A percentile compares a stretch with the other conserved stretches of the same genome.
Conservation (phyloP, 225 moss, liverwort and hornwort species). For the Ulota crispa region DNA sequence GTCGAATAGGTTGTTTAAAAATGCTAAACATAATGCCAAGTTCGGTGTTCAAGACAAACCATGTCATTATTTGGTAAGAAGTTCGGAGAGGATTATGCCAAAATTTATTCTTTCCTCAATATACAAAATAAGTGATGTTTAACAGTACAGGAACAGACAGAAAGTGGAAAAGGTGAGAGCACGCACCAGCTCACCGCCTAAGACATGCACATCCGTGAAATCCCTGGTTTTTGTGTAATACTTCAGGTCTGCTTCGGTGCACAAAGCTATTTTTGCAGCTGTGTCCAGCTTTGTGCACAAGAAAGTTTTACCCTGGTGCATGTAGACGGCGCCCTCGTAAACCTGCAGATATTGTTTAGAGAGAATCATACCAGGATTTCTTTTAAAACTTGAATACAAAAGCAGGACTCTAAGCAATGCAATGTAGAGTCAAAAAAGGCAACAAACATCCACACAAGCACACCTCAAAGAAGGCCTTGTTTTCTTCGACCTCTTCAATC, state of each 20-base stretch:
- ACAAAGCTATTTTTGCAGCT: constrained; percentile 74
- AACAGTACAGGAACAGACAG: background rate
- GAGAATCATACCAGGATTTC: background rate
- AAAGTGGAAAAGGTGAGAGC: background rate
- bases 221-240: constrained; percentile 91
- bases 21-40: too few species aligned
- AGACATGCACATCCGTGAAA: constrained; percentile 83
- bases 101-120: background rate
- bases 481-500: constrained; percentile 95
- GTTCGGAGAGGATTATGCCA: too few species aligned
- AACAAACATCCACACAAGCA: constrained; percentile 21
- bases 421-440: background rate
- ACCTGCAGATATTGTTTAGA: constrained; percentile 46
- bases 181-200: constrained; percentile 79
- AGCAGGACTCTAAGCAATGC: background rate
- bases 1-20: too few species aligned
- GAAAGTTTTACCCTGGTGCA: constrained; percentile 95
- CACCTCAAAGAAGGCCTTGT: constrained; percentile 89
- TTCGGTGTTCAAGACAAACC: too few species aligned
- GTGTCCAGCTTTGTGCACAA: constrained; percentile 72
- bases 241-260: constrained; percentile 85
- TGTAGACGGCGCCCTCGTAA: constrained; percentile 95
- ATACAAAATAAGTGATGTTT: background rate
- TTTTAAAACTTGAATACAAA: background rate
- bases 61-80: too few species aligned